Evolutionary conservation across 2,329 filamentous ascomycete genomes (phyloP).

Genomic region (Pezizomycotina sp.): DNA sequence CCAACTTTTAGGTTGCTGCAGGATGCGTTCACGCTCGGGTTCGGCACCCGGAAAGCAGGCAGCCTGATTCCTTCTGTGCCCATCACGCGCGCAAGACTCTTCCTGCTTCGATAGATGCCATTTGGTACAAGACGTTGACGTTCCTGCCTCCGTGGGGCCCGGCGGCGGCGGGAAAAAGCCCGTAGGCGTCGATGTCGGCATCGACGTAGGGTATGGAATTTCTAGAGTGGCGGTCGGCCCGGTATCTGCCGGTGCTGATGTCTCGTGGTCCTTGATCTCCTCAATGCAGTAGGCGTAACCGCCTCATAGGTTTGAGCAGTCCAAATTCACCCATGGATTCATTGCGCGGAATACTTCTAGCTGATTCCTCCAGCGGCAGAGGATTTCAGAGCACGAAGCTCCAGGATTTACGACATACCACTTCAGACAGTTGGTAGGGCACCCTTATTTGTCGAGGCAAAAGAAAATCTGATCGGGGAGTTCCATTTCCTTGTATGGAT

Average conservation of each 20-base stretch:
- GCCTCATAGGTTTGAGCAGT: constrained; percentile 4
- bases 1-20: constrained; percentile 3
- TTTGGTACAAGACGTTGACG: neutral
- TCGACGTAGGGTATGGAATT: neutral
- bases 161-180: constrained; percentile 1
- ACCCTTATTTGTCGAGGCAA: constrained; percentile 6
- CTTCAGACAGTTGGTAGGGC: constrained; percentile 7
- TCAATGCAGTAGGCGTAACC: constrained; percentile 6
- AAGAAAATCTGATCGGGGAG: too few species aligned
- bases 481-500: too few species aligned
- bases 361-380: neutral
- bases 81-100: constrained; percentile 1
- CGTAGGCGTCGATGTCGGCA: neutral
- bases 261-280: constrained; percentile 1
- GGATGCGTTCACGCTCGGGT: neutral
- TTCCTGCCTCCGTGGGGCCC: constrained; percentile 3
- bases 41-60: constrained; percentile 1
- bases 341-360: constrained; percentile 2
- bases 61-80: constrained; percentile 1
- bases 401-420: constrained; percentile 4
- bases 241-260: too few species aligned
- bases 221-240: neutral
- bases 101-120: constrained; percentile 2
- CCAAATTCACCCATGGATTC: constrained; percentile 7
- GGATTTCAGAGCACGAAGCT: constrained; percentile 5